Evolutionary conservation across 257 asterid species (phyloP).

Genomic region (Solanum etuberosum): DNA sequence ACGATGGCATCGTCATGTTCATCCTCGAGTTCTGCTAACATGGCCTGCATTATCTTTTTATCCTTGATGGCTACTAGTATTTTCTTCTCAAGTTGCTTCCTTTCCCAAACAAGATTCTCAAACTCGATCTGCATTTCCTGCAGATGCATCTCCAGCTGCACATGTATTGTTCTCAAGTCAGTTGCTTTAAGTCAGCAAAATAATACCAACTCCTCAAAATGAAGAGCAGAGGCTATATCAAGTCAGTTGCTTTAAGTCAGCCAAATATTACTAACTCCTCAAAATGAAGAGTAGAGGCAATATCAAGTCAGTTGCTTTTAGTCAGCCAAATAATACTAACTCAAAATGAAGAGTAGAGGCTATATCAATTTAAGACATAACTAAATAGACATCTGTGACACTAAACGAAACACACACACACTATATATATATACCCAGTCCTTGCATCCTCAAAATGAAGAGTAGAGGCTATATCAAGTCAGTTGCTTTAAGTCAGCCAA

Average conservation of each 20-base stretch:
- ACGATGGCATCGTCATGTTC: conserved; percentile 49
- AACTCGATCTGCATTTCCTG: conserved; percentile 32
- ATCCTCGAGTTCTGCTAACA: conserved; percentile 52
- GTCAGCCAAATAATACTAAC: not conserved
- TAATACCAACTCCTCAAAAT: not conserved
- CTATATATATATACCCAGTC: not conserved
- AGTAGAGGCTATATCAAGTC: not conserved
- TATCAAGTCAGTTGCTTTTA: conserved; percentile 5
- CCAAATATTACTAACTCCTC: not conserved
- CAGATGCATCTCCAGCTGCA: conserved; percentile 56
- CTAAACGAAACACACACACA: not conserved
- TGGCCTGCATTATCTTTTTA: conserved; percentile 17
- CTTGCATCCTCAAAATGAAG: not conserved
- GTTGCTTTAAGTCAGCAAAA: not conserved
- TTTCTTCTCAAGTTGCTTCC: conserved; percentile 31
- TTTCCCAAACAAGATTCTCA: conserved; percentile 33
- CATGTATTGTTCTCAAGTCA: conserved; percentile 4
- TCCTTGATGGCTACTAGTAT: conserved; percentile 25
- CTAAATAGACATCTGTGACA: not conserved
- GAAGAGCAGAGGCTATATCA: not conserved
- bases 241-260: conserved; percentile 1
- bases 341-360: not conserved
- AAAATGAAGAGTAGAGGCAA: not conserved
- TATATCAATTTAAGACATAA: not conserved
- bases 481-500: not conserved